Conservation (phyloP, 2,329 filamentous ascomycete species). For the Penicillium fuscoglaucum region DNA sequence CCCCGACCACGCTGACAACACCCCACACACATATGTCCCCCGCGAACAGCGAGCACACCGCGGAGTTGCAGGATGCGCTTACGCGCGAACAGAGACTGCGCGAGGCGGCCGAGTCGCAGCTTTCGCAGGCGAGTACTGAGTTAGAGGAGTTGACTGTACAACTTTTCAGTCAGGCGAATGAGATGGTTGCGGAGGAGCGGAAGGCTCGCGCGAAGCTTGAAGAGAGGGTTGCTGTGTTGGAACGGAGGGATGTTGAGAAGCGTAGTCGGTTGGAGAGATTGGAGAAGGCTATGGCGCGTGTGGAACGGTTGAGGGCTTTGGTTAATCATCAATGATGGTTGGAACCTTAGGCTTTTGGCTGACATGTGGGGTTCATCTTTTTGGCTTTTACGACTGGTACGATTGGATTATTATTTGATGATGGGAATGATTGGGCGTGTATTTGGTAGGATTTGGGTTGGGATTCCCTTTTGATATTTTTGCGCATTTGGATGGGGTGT, state of each 20-base stretch:
- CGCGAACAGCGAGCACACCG: conserved; percentile 27
- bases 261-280: conserved; percentile 54
- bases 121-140: conserved; percentile 56
- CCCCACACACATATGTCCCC: conserved; percentile 20
- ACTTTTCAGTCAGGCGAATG: conserved; percentile 64
- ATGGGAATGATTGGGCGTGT: conserved; percentile 15
- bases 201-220: conserved; percentile 56
- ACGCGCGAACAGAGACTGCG: conserved; percentile 57
- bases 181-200: conserved; percentile 65
- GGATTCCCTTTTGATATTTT: conserved; percentile 16
- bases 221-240: conserved; percentile 49
- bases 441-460: conserved; percentile 1
- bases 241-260: conserved; percentile 51
- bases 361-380: background rate
- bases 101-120: conserved; percentile 57
- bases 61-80: conserved; percentile 56
- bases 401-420: conserved; percentile 14
- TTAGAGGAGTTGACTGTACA: conserved; percentile 62
- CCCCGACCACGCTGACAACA: conserved; percentile 10
- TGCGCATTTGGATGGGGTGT: conserved; percentile 6
- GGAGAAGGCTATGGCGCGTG: conserved; percentile 57
- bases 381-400: conserved; percentile 2
- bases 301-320: conserved; percentile 59
- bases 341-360: background rate
- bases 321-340: conserved; percentile 38